phyloP scores from a whole-genome alignment of 805 yeast genomes.

The Kodamaea nitidulidarum region DNA sequence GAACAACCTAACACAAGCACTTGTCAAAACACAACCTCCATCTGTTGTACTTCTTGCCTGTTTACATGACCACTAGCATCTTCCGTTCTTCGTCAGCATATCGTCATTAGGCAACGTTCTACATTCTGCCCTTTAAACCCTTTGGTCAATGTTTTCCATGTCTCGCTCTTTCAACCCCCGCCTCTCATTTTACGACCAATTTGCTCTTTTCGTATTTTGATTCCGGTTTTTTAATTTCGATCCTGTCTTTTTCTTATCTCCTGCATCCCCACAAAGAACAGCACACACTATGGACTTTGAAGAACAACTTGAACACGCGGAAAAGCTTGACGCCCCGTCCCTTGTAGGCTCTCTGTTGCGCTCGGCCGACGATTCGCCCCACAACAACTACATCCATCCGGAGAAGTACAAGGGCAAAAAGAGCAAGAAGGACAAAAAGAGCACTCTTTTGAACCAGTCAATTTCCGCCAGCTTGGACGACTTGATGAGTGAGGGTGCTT shows the following conservation, averaged over 20 bases:
- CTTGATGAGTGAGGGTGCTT: slow-evolving; percentile 44
- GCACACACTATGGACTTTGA: slow-evolving; percentile 43
- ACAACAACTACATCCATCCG: slow-evolving; percentile 43
- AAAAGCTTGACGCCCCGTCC: slow-evolving; percentile 45
- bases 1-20: no score
- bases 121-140: no score
- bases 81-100: no score
- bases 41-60: no score
- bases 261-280: background rate
- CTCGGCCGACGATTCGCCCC: slow-evolving; percentile 44
- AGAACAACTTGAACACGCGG: slow-evolving; percentile 50
- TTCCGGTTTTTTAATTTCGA: no score
- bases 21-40: no score
- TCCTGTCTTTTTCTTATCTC: background rate
- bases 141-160: no score
- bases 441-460: slow-evolving; percentile 14
- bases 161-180: no score
- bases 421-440: slow-evolving; percentile 9
- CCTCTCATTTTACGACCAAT: no score
- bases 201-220: no score
- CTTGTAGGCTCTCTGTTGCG: slow-evolving; percentile 51
- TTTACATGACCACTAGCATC: no score
- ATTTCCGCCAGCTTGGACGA: slow-evolving; percentile 56
- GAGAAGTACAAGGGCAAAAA: slow-evolving; percentile 34
- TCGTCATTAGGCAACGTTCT: no score